A percentile compares a stretch with the other conserved stretches of the same genome.
phyloP scores from a whole-genome alignment of 169 alveolate genomes.

The Eimeria sp. region DNA sequence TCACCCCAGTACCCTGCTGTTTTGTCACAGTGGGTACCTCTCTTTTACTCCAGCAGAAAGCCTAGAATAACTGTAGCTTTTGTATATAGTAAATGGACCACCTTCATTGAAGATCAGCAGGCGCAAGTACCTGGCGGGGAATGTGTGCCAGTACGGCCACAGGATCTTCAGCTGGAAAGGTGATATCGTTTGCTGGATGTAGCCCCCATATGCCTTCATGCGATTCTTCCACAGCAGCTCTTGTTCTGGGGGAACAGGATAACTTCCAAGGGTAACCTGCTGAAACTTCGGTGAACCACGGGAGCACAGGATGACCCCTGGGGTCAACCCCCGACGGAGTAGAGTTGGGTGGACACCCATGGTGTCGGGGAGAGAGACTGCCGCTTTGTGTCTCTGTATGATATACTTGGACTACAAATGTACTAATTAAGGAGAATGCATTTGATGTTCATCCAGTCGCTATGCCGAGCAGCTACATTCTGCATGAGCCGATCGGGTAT shows the following conservation, averaged over 20 bases:
- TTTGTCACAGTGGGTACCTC: not conserved
- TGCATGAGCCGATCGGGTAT: not conserved
- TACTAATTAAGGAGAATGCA: not conserved
- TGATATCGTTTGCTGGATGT: slow-evolving; percentile 92
- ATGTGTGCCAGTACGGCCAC: slow-evolving; percentile 92
- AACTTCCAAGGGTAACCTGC: slow-evolving; percentile 92
- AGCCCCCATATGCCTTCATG: slow-evolving; percentile 92
- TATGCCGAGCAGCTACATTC: not conserved
- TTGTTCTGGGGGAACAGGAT: slow-evolving; percentile 94
- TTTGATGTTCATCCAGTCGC: not conserved
- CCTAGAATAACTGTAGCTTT: not conserved
- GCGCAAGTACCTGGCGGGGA: slow-evolving; percentile 91
- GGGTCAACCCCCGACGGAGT: slow-evolving; percentile 62
- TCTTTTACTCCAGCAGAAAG: not conserved
- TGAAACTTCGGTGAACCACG: slow-evolving; percentile 88
- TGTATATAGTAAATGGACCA: not conserved
- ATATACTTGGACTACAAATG: not conserved
- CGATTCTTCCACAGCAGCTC: slow-evolving; percentile 94
- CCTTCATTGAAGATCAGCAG: not conserved
- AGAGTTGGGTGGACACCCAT: slow-evolving; percentile 52
- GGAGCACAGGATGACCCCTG: slow-evolving; percentile 30
- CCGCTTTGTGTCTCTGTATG: not conserved
- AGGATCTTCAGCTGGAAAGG: slow-evolving; percentile 92
- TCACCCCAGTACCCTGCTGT: not conserved
- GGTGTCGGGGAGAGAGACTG: slow-evolving; percentile 9